A percentile compares a stretch with the other conserved stretches of the same genome.
Evolutionary conservation across 768 basidiomycete species (phyloP).

Genomic region (Russula brevipes): DNA sequence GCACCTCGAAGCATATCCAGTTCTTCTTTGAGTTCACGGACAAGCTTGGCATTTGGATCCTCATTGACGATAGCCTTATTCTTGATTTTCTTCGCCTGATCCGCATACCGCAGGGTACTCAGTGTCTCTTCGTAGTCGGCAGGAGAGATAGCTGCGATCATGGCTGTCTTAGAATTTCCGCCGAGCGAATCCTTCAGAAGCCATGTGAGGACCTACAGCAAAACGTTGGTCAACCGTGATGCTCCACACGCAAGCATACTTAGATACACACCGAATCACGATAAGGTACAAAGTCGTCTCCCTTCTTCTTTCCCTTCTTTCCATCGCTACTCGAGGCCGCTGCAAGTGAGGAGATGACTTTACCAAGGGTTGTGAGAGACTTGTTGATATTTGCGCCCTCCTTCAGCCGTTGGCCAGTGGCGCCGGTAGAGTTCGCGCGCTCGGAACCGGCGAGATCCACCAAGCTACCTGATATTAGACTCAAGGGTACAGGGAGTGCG

Average conservation of each 20-base stretch:
- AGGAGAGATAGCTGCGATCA: conserved; percentile 99
- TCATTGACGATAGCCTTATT: conserved; percentile 99
- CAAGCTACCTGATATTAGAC: conserved; percentile 45
- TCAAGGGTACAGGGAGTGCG: background rate
- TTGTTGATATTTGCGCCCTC: conserved; percentile 99
- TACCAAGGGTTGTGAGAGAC: conserved; percentile 94
- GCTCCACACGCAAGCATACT: background rate
- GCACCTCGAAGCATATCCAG: conserved; percentile 83
- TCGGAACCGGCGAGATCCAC: conserved; percentile 97
- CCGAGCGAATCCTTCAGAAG: conserved; percentile 95
- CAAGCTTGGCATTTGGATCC: conserved; percentile 98
- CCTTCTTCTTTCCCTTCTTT: conserved; percentile 75
- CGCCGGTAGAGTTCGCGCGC: conserved; percentile 95
- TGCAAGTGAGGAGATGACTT: conserved; percentile 89
- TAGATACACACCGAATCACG: conserved; percentile 83
- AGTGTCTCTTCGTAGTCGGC: conserved; percentile 98
- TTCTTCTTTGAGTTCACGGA: conserved; percentile 98
- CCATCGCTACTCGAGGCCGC: conserved; percentile 52
- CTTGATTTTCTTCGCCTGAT: conserved; percentile 99
- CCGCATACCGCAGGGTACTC: conserved; percentile 94
- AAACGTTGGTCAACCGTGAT: background rate
- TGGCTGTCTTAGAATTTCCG: conserved; percentile 96
- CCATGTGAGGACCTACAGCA: conserved; percentile 85
- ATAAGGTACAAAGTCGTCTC: conserved; percentile 92
- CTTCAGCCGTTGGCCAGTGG: conserved; percentile 92